Conservation (phyloP, 2,329 filamentous ascomycete species). For the Alternaria ethzedia region DNA sequence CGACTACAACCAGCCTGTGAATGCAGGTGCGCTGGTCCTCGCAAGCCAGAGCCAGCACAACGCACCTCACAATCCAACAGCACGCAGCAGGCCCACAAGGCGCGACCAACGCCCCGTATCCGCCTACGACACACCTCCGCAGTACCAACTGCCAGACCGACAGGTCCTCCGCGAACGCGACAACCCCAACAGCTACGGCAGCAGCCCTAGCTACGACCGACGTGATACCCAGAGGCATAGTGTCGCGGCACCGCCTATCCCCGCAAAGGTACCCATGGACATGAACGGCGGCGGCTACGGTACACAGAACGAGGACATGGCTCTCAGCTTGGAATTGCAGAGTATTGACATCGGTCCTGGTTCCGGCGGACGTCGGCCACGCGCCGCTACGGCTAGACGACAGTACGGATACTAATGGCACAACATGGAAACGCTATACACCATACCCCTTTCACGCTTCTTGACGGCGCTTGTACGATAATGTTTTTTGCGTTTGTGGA, state of each 20-base stretch:
- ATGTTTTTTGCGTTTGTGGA: background rate
- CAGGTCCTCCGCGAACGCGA: conserved; percentile 46
- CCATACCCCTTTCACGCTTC: background rate
- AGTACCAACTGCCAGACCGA: conserved; percentile 25
- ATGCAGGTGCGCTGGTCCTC: conserved; percentile 31
- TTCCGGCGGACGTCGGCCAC: conserved; percentile 26
- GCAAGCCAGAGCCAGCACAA: conserved; percentile 26
- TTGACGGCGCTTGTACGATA: conserved; percentile 12
- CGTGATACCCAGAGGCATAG: conserved; percentile 28
- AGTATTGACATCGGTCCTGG: conserved; percentile 54
- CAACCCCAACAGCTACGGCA: conserved; percentile 40
- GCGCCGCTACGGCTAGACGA: conserved; percentile 15
- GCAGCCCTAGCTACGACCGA: conserved; percentile 33
- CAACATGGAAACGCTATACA: background rate
- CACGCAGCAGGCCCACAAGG: conserved; percentile 40
- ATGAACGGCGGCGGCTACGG: conserved; percentile 14
- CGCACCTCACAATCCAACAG: conserved; percentile 16
- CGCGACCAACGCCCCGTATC: conserved; percentile 26
- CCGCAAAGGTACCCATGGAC: conserved; percentile 71
- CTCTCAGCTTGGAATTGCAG: conserved; percentile 73
- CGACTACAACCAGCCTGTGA: conserved; percentile 21
- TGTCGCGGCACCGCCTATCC: conserved; percentile 62
- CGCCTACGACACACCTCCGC: conserved; percentile 15
- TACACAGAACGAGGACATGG: conserved; percentile 48
- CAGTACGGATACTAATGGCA: conserved; percentile 19